Evolutionary conservation across 371 early-diverging fungal species (phyloP), one percentile per base, ranked within the genome.

Genomic region (Funneliformis caledonium): DNA sequence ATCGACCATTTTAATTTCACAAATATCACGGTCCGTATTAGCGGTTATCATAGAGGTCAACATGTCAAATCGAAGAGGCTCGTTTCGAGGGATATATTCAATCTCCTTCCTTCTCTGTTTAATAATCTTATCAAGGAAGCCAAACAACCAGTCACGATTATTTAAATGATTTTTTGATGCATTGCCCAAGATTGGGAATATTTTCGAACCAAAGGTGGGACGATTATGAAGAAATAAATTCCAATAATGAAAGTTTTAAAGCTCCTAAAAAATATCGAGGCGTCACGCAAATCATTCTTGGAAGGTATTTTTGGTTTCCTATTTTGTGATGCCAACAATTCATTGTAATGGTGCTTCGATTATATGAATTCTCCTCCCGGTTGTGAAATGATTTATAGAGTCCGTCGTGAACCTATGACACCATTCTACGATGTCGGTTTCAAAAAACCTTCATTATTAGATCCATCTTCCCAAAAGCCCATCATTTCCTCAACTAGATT

Each of bases 31-130:
- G 4, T 60, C 10, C 11, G 76, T 76, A 47, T 76, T 60, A 64
- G 62, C 19, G 22, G 42, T 42, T n/a, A 76, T 19, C 42, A 76
- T 37, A 8, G 42, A 42, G 8, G 76, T 62, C 19, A 76, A 64
- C 33, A 69, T 69, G n/a, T 69, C 70, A 42, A n/a, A 45, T 42
- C 70, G 43, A 45, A 43, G 16, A 16, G n/a, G 14, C 43, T 69
- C 19, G 19, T 42, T 42, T n/a, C 8, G 16, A 16, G 69, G 69
- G 4, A 42, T 67, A 68, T 48, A 48, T n/a, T 78, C 68, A 78
- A 78, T 78, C 31, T 67, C 68, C 50, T 68, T 37, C 42, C 68
- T 64, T 47, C 68, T 42, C 10, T 50, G 9, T 48, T 48, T 62
- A 42, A 65, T 37, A 68, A 78, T 45, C 7, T 76, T 3, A 45